Evolutionary conservation across 208 protist species (phyloP).

Genomic region (Acanthamoeba lugdunensis): DNA sequence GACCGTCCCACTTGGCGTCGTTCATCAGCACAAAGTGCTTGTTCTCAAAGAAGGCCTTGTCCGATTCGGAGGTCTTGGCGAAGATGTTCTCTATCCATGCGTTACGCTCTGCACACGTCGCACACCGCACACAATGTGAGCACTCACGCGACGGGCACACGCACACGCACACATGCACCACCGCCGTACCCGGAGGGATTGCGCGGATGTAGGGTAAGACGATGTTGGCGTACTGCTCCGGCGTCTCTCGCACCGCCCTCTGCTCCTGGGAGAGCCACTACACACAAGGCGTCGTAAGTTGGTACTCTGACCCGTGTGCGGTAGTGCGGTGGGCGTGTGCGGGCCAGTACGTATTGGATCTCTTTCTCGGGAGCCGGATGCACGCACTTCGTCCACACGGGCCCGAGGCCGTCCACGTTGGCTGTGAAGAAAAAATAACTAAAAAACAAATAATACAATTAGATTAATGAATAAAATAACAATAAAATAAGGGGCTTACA

Average conservation of each 20-base stretch:
- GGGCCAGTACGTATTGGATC: background rate
- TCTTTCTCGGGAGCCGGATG: constrained; percentile 11
- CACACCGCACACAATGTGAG: too few relatives aligned
- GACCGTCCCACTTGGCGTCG: constrained; percentile 51
- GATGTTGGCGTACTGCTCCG: background rate
- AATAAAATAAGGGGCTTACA: background rate
- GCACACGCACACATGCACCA: background rate
- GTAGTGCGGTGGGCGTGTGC: background rate
- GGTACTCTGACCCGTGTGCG: background rate
- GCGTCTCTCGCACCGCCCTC: constrained; percentile 9
- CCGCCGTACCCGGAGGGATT: constrained; percentile 18
- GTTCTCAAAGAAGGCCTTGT: background rate
- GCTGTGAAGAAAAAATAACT: constrained; percentile 21
- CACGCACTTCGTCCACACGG: background rate
- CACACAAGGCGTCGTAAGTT: too few relatives aligned
- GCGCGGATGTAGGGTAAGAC: constrained; percentile 12
- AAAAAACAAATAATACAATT: too few relatives aligned
- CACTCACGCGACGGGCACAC: background rate
- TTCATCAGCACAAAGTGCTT: constrained; percentile 39
- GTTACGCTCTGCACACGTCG: constrained; percentile 49
- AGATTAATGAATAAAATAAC: background rate
- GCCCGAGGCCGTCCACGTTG: background rate
- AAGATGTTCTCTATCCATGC: constrained; percentile 42
- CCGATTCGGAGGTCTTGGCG: background rate
- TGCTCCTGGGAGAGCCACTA: background rate